phyloP scores from a whole-genome alignment of 306 rosid genomes.

The Quercus aquifolioides region DNA sequence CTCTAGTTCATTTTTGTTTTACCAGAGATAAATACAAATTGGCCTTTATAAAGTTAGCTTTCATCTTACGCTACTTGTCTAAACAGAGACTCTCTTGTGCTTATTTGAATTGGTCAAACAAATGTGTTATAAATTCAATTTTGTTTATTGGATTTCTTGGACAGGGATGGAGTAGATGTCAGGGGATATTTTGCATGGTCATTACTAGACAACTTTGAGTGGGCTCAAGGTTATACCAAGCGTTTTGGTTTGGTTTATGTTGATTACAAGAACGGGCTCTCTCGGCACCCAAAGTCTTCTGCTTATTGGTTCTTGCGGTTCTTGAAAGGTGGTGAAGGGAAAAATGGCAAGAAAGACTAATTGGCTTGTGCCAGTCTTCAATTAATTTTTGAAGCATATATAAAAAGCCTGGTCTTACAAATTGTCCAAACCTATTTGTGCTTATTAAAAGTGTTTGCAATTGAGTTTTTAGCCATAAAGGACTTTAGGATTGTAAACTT shows the following conservation, averaged over 20 bases:
- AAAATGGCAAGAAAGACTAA: constrained; percentile 56
- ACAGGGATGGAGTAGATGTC: constrained; percentile 86
- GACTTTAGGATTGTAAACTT: no score
- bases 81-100: not conserved
- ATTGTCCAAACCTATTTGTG: not conserved
- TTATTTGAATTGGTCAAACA: no score
- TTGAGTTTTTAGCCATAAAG: no score
- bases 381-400: no score
- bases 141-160: constrained; percentile 20
- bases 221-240: constrained; percentile 94
- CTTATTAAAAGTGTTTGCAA: no score
- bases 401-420: not conserved
- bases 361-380: not conserved
- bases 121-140: not conserved
- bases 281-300: constrained; percentile 90
- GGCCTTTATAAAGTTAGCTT: not conserved
- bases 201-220: constrained; percentile 85
- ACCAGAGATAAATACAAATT: no score
- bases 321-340: constrained; percentile 50
- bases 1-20: no score
- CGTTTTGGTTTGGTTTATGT: constrained; percentile 85
- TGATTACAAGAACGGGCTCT: constrained; percentile 72
- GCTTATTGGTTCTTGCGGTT: constrained; percentile 87
- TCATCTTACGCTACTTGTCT: not conserved
- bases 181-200: constrained; percentile 98